Evolutionary conservation across 2,329 filamentous ascomycete species (phyloP).

Genomic region (Pestalotiopsis sp.): DNA sequence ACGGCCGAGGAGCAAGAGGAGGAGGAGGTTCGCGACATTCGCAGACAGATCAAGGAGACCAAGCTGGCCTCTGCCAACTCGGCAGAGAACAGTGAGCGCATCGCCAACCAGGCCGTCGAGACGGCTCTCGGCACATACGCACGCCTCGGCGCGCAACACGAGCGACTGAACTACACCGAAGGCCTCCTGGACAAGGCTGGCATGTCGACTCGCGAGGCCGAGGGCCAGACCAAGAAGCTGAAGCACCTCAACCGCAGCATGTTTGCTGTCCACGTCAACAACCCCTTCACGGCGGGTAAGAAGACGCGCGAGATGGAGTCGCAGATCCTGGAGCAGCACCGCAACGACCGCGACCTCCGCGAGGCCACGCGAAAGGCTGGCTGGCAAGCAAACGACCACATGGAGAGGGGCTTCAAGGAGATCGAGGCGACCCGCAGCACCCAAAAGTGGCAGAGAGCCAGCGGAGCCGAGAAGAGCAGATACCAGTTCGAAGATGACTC

Average conservation of each 20-base stretch:
- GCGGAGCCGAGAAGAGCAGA: constrained; percentile 66
- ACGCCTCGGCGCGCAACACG: constrained; percentile 76
- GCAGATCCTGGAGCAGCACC: constrained; percentile 69
- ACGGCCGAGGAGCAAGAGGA: constrained; percentile 80
- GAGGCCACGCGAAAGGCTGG: constrained; percentile 63
- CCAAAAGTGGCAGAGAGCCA: constrained; percentile 27
- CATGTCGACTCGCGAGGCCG: constrained; percentile 75
- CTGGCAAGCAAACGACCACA: constrained; percentile 52
- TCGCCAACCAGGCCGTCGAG: constrained; percentile 70
- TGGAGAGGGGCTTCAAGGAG: constrained; percentile 39
- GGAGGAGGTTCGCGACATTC: constrained; percentile 71
- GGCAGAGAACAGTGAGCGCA: constrained; percentile 69
- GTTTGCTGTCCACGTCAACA: constrained; percentile 81
- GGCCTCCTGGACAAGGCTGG: constrained; percentile 78
- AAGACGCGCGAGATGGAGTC: constrained; percentile 68
- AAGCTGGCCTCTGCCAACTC: constrained; percentile 67
- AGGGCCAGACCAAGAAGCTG: constrained; percentile 80
- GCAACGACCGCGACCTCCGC: constrained; percentile 65
- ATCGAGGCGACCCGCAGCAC: constrained; percentile 18
- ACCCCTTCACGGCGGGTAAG: constrained; percentile 74
- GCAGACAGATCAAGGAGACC: constrained; percentile 73
- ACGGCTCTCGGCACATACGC: constrained; percentile 73
- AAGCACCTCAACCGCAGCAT: constrained; percentile 87
- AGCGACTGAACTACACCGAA: constrained; percentile 81
- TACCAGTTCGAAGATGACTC: constrained; percentile 77